Evolutionary conservation across 257 asterid genomes (phyloP).

Genomic region (Salvia hispanica): DNA sequence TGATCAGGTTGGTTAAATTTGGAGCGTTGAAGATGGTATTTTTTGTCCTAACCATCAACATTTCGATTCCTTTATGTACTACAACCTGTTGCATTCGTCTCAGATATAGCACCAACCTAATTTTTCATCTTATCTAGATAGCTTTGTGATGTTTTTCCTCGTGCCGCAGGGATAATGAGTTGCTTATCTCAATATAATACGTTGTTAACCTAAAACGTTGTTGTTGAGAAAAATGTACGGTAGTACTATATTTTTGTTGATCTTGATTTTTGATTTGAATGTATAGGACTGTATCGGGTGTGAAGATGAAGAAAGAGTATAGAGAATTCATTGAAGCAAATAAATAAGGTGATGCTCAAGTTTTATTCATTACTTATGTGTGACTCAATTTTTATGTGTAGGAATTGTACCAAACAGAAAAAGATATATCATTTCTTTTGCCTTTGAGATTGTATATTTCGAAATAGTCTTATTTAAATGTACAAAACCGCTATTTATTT

Average conservation of each 20-base stretch:
- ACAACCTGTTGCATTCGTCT: not conserved
- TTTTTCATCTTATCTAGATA: not conserved
- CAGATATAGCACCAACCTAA: not conserved
- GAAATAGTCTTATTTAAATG: constrained; percentile 8
- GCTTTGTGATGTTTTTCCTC: not conserved
- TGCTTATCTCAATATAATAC: not conserved
- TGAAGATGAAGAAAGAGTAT: constrained; percentile 97
- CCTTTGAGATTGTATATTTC: constrained; percentile 33
- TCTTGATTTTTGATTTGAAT: constrained; percentile 6
- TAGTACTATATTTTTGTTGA: no score
- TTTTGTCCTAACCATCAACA: not conserved
- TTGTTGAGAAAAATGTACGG: no score
- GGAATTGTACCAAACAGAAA: constrained; percentile 20
- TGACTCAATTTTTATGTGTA: constrained; percentile 52
- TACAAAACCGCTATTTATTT: no score
- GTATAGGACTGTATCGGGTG: constrained; percentile 92
- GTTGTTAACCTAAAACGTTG: no score
- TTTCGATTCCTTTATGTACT: not conserved
- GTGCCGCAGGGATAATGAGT: not conserved
- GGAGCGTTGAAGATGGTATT: no score
- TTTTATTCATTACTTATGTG: constrained; percentile 20
- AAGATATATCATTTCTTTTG: constrained; percentile 23
- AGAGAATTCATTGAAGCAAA: constrained; percentile 77
- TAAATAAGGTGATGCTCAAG: constrained; percentile 37
- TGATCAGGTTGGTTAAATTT: constrained; percentile 58